phyloP scores from a whole-genome alignment of 2,329 filamentous ascomycete genomes.

The Geosmithia flava region DNA sequence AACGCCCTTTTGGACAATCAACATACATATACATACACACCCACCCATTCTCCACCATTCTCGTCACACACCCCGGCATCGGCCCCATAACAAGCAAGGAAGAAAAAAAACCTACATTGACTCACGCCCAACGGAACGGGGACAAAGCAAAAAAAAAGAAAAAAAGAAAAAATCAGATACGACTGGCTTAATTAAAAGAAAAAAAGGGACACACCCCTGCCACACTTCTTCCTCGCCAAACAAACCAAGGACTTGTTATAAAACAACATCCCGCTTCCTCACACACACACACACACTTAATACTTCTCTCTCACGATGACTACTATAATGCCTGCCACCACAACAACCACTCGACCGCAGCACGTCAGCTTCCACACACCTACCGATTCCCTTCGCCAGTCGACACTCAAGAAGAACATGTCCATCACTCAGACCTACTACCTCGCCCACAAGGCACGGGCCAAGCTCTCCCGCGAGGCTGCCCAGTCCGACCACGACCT shows the following conservation, averaged over 20 bases:
- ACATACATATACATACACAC: not conserved
- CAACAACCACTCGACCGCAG: conserved; percentile 12
- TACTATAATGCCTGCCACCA: conserved; percentile 4
- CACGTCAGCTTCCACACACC: conserved; percentile 7
- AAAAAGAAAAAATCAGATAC: not conserved
- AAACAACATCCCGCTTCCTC: not conserved
- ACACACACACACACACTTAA: too few species aligned
- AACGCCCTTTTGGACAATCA: too few species aligned
- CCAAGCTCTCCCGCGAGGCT: conserved; percentile 91
- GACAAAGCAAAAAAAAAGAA: not conserved
- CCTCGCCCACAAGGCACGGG: conserved; percentile 89
- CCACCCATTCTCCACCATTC: not conserved
- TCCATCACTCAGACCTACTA: conserved; percentile 97
- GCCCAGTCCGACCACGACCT: conserved; percentile 87
- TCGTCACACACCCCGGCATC: not conserved
- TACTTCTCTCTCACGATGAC: not conserved
- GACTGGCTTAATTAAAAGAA: not conserved
- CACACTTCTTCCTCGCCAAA: not conserved
- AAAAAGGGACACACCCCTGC: not conserved
- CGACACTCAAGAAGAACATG: conserved; percentile 66
- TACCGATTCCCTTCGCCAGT: conserved; percentile 13
- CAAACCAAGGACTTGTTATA: not conserved
- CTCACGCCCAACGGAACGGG: not conserved
- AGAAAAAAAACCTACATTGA: not conserved
- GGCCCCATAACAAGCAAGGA: not conserved